phyloP scores from a whole-genome alignment of 2,329 filamentous ascomycete genomes.

The Thermoascus crustaceus region DNA sequence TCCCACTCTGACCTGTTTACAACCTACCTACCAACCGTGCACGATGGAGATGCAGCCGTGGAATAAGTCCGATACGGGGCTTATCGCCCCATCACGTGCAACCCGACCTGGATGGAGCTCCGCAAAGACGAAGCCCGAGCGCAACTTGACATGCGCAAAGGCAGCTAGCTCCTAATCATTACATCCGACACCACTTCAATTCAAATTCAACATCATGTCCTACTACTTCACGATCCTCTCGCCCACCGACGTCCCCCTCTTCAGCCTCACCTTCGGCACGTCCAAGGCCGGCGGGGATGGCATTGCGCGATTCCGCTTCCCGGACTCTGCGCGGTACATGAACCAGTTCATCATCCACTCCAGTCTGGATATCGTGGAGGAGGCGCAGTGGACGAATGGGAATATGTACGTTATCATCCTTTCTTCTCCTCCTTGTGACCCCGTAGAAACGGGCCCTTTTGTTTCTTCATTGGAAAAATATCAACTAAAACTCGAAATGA shows the following conservation, averaged over 20 bases:
- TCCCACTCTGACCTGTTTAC: too few species aligned
- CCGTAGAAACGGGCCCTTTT: background rate
- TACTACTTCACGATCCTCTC: conserved; percentile 98
- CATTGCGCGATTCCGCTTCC: conserved; percentile 79
- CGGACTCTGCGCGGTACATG: conserved; percentile 79
- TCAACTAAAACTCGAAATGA: background rate
- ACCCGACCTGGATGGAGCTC: too few species aligned
- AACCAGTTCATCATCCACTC: conserved; percentile 98
- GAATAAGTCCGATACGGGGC: too few species aligned
- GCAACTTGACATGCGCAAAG: too few species aligned
- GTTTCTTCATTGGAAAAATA: conserved; percentile 6
- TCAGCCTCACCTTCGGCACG: conserved; percentile 94
- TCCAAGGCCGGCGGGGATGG: conserved; percentile 95
- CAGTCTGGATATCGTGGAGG: conserved; percentile 88
- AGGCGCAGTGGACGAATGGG: conserved; percentile 84
- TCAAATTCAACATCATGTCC: too few species aligned
- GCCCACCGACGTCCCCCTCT: conserved; percentile 89
- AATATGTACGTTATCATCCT: conserved; percentile 67
- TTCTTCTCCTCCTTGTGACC: background rate
- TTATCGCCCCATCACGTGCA: too few species aligned
- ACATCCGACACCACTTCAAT: too few species aligned
- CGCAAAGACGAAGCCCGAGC: too few species aligned
- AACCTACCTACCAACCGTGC: too few species aligned
- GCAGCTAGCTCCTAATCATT: too few species aligned
- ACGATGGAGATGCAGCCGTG: too few species aligned